Evolutionary conservation across 768 basidiomycete genomes (phyloP), one percentile per base, ranked within the genome.

Genomic region (Tulasnella sp.): DNA sequence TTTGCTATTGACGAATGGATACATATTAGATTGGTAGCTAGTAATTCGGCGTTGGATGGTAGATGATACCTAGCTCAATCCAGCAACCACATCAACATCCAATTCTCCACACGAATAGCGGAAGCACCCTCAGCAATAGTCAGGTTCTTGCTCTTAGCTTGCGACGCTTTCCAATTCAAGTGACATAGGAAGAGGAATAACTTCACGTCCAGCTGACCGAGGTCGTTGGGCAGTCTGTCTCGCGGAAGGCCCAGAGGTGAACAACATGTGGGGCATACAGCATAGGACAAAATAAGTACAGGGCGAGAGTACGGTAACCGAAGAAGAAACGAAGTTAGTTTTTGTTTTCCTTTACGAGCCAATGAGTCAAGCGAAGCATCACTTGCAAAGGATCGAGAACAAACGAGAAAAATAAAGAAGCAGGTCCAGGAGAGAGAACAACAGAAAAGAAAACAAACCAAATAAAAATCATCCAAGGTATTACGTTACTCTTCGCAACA

Each of bases 201-300:
- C 16, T 18, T 44, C 19, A 16, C 44, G 4, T 44, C 44, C 19
- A 0, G 44, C 44, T 44, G 44, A 44, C 44, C 16, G 10, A 18
- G 44, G 14, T 44, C 44, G 16, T 44, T 14, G 1, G 16, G 16
- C 3, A 0, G 8, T 18, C 44, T 18, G 44, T 16, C 16, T 44
- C 44, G 44, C 44, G 44, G 16, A 2, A 44, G 16, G 19, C 16
- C 16, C 10, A 44, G 44, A 44, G 1, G 62, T 68, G 34, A 68
- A 68, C 62, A 68, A 68, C 62, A 68, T 68, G 62, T 31, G 62
- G 4, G 62, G 34, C 62, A 68, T 68, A 68, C 62, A 68, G 62
- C 62, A 68, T 68, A 68, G 27, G 62, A 68, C 62, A 68, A 34
- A 68, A 68, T 68, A 68, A 68, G 62, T 68, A 68, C 62, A 68